Conservation (phyloP, 371 early-diverging fungal genomes). For the Mucor velutinosus region DNA sequence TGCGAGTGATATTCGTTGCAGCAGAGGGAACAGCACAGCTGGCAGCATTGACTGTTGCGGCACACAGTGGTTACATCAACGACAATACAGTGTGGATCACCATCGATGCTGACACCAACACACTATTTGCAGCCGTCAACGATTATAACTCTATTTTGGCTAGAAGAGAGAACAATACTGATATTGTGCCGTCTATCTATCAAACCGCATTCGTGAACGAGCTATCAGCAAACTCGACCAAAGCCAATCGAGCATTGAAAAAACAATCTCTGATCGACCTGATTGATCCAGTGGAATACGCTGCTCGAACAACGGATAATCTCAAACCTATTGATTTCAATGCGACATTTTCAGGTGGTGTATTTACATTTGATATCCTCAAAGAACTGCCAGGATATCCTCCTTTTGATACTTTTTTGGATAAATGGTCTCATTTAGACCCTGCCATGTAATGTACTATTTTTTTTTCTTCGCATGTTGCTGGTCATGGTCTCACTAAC, state of each 20-base stretch:
- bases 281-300: slow-evolving; percentile 32
- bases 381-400: slow-evolving; percentile 44
- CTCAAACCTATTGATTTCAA: slow-evolving; percentile 33
- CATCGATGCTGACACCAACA: slow-evolving; percentile 21
- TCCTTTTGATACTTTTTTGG: slow-evolving; percentile 49
- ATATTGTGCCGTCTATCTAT: slow-evolving; percentile 14
- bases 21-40: slow-evolving; percentile 49
- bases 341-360: slow-evolving; percentile 47
- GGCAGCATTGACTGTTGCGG: slow-evolving; percentile 41
- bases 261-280: slow-evolving; percentile 11
- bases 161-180: slow-evolving; percentile 16
- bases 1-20: slow-evolving; percentile 52
- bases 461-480: neutral
- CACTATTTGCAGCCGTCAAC: slow-evolving; percentile 19
- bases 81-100: slow-evolving; percentile 46
- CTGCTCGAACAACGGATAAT: slow-evolving; percentile 26
- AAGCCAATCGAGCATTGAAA: neutral
- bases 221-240: neutral
- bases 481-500: neutral
- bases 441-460: slow-evolving; percentile 37
- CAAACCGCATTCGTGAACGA: neutral
- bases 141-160: slow-evolving; percentile 32
- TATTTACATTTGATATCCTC: slow-evolving; percentile 35
- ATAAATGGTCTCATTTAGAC: slow-evolving; percentile 49
- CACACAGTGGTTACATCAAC: slow-evolving; percentile 42